Evolutionary conservation across 2,329 filamentous ascomycete genomes (phyloP).

Genomic region (Rhinocladiella similis): DNA sequence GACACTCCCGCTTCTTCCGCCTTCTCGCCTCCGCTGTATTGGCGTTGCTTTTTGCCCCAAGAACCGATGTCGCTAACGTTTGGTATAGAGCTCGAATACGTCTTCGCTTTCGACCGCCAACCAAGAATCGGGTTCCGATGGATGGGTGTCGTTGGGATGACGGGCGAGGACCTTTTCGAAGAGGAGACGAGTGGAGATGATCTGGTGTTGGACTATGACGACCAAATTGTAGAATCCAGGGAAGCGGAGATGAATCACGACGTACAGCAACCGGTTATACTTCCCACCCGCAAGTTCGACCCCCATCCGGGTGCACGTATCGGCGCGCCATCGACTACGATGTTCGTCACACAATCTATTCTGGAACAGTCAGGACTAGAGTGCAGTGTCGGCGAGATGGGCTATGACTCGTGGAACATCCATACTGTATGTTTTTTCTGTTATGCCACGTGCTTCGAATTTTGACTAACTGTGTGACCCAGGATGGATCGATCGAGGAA

Average conservation of each 20-base stretch:
- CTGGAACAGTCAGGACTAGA: not conserved
- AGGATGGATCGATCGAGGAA: not conserved
- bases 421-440: not conserved
- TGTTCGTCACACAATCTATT: not conserved
- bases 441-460: not conserved
- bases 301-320: not conserved
- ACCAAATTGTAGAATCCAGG: no score
- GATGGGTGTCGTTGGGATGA: not conserved
- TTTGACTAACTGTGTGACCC: not conserved
- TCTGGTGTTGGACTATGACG: no score
- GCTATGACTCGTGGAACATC: not conserved
- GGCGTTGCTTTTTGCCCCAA: not conserved
- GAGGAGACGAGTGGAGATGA: no score
- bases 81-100: constrained; percentile 10
- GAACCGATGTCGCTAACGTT: constrained; percentile 3
- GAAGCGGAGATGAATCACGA: no score
- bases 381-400: not conserved
- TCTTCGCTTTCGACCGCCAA: not conserved
- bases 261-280: no score
- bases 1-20: not conserved
- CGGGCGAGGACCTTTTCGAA: not conserved
- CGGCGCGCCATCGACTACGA: not conserved
- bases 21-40: not conserved
- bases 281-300: no score
- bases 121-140: not conserved